Evolutionary conservation across 768 basidiomycete species (phyloP), one percentile per base, ranked within the genome.

Genomic region (Trametes maxima): DNA sequence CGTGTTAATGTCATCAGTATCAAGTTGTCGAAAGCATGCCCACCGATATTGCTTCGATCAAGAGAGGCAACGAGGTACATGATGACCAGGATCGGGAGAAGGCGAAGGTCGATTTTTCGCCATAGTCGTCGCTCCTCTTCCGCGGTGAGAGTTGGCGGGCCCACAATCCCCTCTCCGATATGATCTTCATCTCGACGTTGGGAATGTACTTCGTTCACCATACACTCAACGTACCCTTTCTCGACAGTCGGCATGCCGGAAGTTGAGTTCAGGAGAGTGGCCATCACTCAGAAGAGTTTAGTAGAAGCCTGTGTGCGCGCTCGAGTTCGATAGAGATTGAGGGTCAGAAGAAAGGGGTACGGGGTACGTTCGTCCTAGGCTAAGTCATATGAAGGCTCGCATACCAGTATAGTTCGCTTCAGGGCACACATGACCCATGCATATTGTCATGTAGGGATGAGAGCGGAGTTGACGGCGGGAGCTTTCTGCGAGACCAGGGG

Each of bases 41-140:
- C 28, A 65, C 69, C 54, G 37, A 54, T 61, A 65, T 59, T 59
- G 12, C 72, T 70, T 65, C 72, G 24, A 43, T 73, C 73, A 49
- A 74, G 44, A 49, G 71, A 74, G 5, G 69, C 71, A 40, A 65
- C 63, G n/a, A 74, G 61, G 56, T 74, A 74, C 72, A 74, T 71
- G 36, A 72, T 25, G 5, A 69, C 67, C 16, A 72, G 57, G 22
- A 72, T 72, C 7, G 72, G 72, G 67, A 73, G 69, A 7, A 73
- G 65, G 28, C 72, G 64, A 47, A 68, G 7, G 58, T 74, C 73
- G 40, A 74, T 62, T 64, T 74, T 74, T 33, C 69, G 65, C 59
- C 69, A 74, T 12, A 73, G 46, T 42, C 39, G 61, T 58, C 72
- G 78, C 74, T 88, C 84, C 58, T 65, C 77, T 73, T 86, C 84